Conservation (phyloP, 768 basidiomycete genomes). For the Nidularia pulvinata region DNA sequence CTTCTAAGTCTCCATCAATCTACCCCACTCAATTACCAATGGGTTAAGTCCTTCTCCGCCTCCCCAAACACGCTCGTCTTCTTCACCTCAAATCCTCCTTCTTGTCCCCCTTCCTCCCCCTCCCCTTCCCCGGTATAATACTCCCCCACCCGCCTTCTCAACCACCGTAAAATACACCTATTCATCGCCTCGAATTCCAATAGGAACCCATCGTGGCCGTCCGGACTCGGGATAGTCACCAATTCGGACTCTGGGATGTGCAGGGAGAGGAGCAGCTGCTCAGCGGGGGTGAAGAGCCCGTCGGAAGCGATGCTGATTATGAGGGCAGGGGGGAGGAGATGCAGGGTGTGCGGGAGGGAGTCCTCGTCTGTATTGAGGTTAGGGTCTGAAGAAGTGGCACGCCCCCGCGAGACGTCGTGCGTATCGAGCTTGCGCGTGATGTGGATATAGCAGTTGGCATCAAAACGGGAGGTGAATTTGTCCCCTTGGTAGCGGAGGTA, state of each 20-base stretch:
- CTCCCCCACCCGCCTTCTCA: constrained; percentile 42
- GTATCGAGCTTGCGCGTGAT: constrained; percentile 93
- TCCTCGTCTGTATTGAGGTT: constrained; percentile 17
- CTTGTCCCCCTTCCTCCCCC: constrained; percentile 36
- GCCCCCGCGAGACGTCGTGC: constrained; percentile 82
- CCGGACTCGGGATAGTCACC: constrained; percentile 79
- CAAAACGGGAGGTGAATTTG: constrained; percentile 95
- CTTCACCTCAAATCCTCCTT: constrained; percentile 69
- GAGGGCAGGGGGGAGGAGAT: constrained; percentile 72
- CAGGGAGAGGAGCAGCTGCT: constrained; percentile 82
- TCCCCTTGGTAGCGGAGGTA: constrained; percentile 98
- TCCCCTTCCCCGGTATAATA: constrained; percentile 30
- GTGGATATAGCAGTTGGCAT: constrained; percentile 93
- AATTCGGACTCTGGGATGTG: constrained; percentile 81
- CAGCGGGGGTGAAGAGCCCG: constrained; percentile 90
- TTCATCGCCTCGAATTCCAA: constrained; percentile 97
- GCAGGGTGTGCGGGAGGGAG: constrained; percentile 34
- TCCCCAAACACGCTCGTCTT: constrained; percentile 98
- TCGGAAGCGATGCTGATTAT: constrained; percentile 93
- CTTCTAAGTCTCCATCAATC: too few species aligned
- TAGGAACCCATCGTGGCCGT: constrained; percentile 97
- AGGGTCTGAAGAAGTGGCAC: constrained; percentile 22
- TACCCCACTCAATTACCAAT: too few species aligned
- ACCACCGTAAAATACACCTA: constrained; percentile 64
- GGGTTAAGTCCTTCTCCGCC: constrained; percentile 78